Evolutionary conservation across 2,329 filamentous ascomycete genomes (phyloP).

Genomic region (Xylariaceae sp.): DNA sequence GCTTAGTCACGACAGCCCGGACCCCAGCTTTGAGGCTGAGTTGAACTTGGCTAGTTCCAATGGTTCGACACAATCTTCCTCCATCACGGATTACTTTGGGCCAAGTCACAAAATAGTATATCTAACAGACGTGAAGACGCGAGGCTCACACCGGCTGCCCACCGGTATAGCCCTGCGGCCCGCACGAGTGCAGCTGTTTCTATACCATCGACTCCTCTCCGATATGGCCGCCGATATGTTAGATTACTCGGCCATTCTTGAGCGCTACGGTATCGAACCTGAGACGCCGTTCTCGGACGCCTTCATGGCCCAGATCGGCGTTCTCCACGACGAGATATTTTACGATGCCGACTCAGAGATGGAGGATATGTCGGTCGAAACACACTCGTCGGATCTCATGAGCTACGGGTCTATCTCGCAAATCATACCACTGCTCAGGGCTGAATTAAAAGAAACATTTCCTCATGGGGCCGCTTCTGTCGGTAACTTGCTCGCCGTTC

Average conservation of each 20-base stretch:
- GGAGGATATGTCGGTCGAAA: constrained; percentile 17
- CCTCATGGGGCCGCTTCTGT: constrained; percentile 46
- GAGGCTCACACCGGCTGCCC: constrained; percentile 60
- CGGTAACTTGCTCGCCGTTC: constrained; percentile 49
- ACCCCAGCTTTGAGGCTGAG: constrained; percentile 63
- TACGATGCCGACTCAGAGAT: constrained; percentile 41
- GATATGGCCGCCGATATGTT: constrained; percentile 68
- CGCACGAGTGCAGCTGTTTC: constrained; percentile 79
- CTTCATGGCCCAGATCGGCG: constrained; percentile 72
- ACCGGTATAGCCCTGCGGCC: constrained; percentile 63
- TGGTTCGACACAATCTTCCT: constrained; percentile 8
- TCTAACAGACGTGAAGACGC: constrained; percentile 85
- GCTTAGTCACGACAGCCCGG: constrained; percentile 71
- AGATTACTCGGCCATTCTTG: constrained; percentile 63
- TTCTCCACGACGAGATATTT: constrained; percentile 63
- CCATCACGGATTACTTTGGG: constrained; percentile 42
- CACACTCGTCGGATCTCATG: constrained; percentile 36
- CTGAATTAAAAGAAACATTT: constrained; percentile 50
- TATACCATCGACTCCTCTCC: constrained; percentile 83
- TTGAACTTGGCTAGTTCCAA: constrained; percentile 41
- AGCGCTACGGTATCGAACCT: constrained; percentile 65
- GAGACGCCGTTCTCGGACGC: constrained; percentile 67
- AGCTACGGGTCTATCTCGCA: constrained; percentile 48
- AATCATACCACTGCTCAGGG: constrained; percentile 43
- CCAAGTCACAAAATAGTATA: constrained; percentile 49